Evolutionary conservation across 331 rosid genomes (phyloP), one percentile per base, ranked within the genome.

Genomic region (Saraca asoca): DNA sequence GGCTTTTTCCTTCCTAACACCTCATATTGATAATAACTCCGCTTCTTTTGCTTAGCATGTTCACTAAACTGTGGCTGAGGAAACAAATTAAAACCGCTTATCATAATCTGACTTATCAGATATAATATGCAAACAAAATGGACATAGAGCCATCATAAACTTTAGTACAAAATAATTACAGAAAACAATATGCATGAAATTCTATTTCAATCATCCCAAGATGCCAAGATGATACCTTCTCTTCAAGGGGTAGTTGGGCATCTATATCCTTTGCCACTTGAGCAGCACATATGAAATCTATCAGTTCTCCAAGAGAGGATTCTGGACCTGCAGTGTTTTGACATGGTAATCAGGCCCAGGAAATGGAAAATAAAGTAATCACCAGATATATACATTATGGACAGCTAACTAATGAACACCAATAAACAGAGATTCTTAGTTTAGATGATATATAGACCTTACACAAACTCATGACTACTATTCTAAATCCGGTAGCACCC

Each of bases 271-370:
- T 86, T 7, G 86, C 82, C 73, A 74, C 58, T 71, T 90, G 95
- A 61, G 99, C 99, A 79, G 87, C 97, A 53, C 68, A 58, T 31
- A 94, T 86, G 66, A 90, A 90, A 68, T 94, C 99, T 16, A 81
- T 81, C 79, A 94, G 62, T 12, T 86, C 97, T 2, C 14, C 90
- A 54, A 94, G 76, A 5, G 95, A 71, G 29, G 97, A 51, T 20
- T 79, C 64, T 6, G 11, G 58, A 44, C 99, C 99, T 94, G 82
- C 61, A 63, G 62, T 48, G 72, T 75, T 71, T 70, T 31, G 64
- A 67, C 46, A 60, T 9, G 53, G 68, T 17, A 44, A 73, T 66
- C 48, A 66, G 79, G 68, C 44, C 79, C 62, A 71, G 41, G 53
- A 39, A 58, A 53, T 41, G 39, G 46, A 58, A 17, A 20, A 58